phyloP scores from a whole-genome alignment of 2,329 filamentous ascomycete genomes.

The Lasiodiplodia gonubiensis region DNA sequence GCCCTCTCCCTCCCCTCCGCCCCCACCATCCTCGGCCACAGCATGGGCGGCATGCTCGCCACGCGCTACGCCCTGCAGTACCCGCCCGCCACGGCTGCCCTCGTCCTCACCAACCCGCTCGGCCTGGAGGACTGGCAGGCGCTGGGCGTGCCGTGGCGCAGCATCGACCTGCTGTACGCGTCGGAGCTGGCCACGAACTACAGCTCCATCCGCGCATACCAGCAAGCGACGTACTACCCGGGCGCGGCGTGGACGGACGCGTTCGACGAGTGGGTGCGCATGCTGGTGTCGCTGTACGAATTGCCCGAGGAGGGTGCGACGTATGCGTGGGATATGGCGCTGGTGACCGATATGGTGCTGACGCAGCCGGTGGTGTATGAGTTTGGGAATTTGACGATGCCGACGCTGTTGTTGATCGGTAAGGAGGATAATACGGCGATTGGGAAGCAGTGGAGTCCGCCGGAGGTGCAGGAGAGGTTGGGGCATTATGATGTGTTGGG shows the following conservation, averaged over 20 bases:
- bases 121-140: conserved; percentile 61
- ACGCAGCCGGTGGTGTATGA: conserved; percentile 60
- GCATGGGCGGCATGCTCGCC: conserved; percentile 61
- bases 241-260: conserved; percentile 51
- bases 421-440: conserved; percentile 62
- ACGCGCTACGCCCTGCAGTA: conserved; percentile 60
- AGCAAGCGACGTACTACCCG: conserved; percentile 40
- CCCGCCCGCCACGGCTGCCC: conserved; percentile 48
- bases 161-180: conserved; percentile 33
- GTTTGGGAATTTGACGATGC: conserved; percentile 53
- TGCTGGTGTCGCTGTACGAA: conserved; percentile 60
- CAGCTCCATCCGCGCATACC: conserved; percentile 37
- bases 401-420: conserved; percentile 58
- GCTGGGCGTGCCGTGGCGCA: conserved; percentile 37
- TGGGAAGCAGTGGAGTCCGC: conserved; percentile 56
- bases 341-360: conserved; percentile 61
- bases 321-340: conserved; percentile 57
- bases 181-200: conserved; percentile 37
- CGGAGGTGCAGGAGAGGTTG: conserved; percentile 41
- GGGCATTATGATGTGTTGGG: conserved; percentile 60
- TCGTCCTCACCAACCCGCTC: conserved; percentile 60
- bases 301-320: conserved; percentile 47
- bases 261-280: conserved; percentile 62
- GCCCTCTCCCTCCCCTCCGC: conserved; percentile 52
- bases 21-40: conserved; percentile 61